Conservation (phyloP, 2,329 filamentous ascomycete genomes). For the Colletotrichum abscissum region DNA sequence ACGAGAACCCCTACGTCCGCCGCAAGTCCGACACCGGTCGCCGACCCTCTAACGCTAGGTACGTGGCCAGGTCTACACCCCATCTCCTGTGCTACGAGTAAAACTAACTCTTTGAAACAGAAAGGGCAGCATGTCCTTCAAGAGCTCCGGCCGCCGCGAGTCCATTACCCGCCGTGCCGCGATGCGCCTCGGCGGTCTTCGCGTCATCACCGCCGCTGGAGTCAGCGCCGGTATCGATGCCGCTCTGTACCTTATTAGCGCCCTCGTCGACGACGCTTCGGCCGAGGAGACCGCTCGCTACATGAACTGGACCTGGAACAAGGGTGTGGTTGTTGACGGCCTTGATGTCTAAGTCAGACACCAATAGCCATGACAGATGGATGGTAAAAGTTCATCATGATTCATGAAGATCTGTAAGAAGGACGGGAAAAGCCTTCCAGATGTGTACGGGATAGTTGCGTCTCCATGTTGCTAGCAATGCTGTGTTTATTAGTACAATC, state of each 20-base stretch:
- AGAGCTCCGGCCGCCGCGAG: slow-evolving; percentile 81
- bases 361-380: slow-evolving; percentile 35
- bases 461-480: slow-evolving; percentile 26
- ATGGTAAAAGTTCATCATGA: slow-evolving; percentile 31
- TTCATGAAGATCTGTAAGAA: slow-evolving; percentile 36
- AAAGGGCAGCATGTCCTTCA: slow-evolving; percentile 87
- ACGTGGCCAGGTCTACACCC: slow-evolving; percentile 43
- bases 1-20: slow-evolving; percentile 86
- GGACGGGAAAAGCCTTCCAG: slow-evolving; percentile 37
- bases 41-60: slow-evolving; percentile 71
- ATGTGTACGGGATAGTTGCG: slow-evolving; percentile 28
- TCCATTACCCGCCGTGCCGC: slow-evolving; percentile 82
- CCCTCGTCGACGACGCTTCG: slow-evolving; percentile 80
- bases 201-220: slow-evolving; percentile 85
- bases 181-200: slow-evolving; percentile 75
- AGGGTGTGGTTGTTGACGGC: slow-evolving; percentile 86
- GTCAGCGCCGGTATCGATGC: slow-evolving; percentile 86
- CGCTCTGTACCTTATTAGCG: slow-evolving; percentile 84
- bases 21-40: slow-evolving; percentile 75
- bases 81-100: not conserved
- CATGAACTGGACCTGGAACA: slow-evolving; percentile 88
- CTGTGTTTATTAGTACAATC: slow-evolving; percentile 30
- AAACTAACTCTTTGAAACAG: slow-evolving; percentile 50
- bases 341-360: slow-evolving; percentile 75
- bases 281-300: slow-evolving; percentile 79